Evolutionary conservation across 345 rosid genomes (phyloP).

Genomic region (Salix arbutifolia): DNA sequence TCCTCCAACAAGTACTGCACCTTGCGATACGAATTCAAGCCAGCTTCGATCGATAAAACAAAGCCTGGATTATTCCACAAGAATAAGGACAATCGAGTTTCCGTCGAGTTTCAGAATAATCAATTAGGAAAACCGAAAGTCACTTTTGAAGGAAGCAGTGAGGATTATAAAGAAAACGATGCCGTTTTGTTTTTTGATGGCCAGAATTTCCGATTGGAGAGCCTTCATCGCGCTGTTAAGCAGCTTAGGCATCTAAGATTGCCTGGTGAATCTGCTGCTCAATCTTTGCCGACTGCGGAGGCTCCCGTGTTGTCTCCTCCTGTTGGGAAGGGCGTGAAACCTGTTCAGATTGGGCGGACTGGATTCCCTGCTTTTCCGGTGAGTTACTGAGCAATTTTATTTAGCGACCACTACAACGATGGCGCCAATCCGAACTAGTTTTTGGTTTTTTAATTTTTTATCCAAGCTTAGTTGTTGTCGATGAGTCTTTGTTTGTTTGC

Average conservation of each 20-base stretch:
- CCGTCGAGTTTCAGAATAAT: constrained; percentile 80
- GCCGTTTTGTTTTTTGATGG: constrained; percentile 80
- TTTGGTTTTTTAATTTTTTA: not conserved
- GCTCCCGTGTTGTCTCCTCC: constrained; percentile 45
- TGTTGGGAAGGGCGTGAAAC: constrained; percentile 42
- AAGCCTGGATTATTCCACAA: constrained; percentile 65
- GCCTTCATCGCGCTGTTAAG: constrained; percentile 76
- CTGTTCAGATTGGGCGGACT: constrained; percentile 36
- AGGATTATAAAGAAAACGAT: constrained; percentile 78
- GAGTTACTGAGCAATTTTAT: constrained; percentile 13
- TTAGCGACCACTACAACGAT: not conserved
- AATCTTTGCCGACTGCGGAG: constrained; percentile 33
- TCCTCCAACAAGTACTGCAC: constrained; percentile 58
- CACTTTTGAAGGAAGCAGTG: constrained; percentile 78
- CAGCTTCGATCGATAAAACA: constrained; percentile 77
- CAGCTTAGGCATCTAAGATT: constrained; percentile 62
- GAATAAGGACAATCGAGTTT: constrained; percentile 70
- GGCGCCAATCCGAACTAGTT: not conserved
- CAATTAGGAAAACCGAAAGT: constrained; percentile 74
- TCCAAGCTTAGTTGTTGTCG: not conserved
- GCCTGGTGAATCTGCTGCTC: constrained; percentile 70
- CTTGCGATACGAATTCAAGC: constrained; percentile 77
- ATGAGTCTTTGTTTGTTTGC: not conserved
- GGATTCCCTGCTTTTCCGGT: constrained; percentile 41
- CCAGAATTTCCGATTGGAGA: constrained; percentile 61